Evolutionary conservation across 2,329 filamentous ascomycete species (phyloP), one percentile per base, ranked within the genome.

Genomic region (Biscogniauxia mediterranea): DNA sequence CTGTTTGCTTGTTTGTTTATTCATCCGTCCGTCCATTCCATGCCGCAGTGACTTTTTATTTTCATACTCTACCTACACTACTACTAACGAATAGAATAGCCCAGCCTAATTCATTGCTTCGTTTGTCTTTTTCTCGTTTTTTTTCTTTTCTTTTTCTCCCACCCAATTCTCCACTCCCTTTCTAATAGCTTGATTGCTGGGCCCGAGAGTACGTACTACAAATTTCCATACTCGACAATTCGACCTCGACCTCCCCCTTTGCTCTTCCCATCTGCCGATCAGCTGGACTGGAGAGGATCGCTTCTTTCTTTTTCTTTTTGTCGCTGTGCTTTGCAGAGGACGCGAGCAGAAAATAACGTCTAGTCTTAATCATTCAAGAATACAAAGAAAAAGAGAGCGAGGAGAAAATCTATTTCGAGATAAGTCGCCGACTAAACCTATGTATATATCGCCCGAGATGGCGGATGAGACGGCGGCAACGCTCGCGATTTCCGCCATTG

Each of bases 401-500:
- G 13, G 17, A 46, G 17, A n/a, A 17, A 46, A 46, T 60, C 54
- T 50, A 52, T 54, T 26, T 58, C 52, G 56, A 64, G 61, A 42
- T 61, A 60, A 60, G 60, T 58, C 58, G 23, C 54, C 61, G 51
- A 66, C 57, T 51, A 32, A 51, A 13, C 49, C 56, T 50, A 58
- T 20, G 55, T 58, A 56, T n/a, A 56, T 57, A 50, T 46, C 46
- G 26, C 56, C 28, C 60, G 61, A 52, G 52, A 70, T 71, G 69
- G 57, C 66, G 55, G 61, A 64, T 57, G 59, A 61, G 28, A 64
- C 57, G 46, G 20, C 57, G 46, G 20, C 60, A 50, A 53, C 65
- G 55, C 61, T 73, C 54, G 65, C 66, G 5, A 68, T 62, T 55
- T 69, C 72, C 3, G 69, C 67, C 55, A 61, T 68, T 15, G 71